Evolutionary conservation across 2,329 filamentous ascomycete genomes (phyloP).

Genomic region (Clonostachys solani): DNA sequence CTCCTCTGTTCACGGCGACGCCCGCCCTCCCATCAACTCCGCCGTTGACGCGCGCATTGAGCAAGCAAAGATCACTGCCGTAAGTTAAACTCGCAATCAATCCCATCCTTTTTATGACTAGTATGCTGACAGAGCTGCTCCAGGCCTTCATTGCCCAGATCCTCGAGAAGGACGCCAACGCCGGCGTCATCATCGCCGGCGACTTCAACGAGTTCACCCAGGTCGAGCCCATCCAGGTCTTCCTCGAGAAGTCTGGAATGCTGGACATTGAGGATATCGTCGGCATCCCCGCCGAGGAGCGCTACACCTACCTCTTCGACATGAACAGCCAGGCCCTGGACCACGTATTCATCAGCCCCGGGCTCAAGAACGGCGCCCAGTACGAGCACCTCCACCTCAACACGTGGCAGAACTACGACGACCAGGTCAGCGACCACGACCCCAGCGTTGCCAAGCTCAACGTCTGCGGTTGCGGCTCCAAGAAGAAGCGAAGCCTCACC

Average conservation of each 20-base stretch:
- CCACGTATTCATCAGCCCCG: constrained; percentile 62
- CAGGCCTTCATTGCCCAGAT: constrained; percentile 53
- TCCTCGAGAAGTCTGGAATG: constrained; percentile 48
- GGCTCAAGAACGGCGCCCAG: constrained; percentile 34
- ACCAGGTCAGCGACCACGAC: constrained; percentile 64
- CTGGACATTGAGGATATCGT: constrained; percentile 58
- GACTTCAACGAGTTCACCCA: constrained; percentile 73
- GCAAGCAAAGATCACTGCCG: constrained; percentile 56
- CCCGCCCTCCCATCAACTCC: constrained; percentile 61
- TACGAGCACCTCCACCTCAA: constrained; percentile 70
- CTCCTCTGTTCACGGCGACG: constrained; percentile 60
- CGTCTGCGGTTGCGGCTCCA: constrained; percentile 39
- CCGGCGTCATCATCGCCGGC: constrained; percentile 56
- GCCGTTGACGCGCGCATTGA: constrained; percentile 50
- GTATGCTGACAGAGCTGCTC: constrained; percentile 4
- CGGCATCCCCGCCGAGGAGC: constrained; percentile 46
- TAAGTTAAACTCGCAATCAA: constrained; percentile 24
- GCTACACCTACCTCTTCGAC: constrained; percentile 69
- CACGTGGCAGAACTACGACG: constrained; percentile 56
- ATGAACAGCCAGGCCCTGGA: constrained; percentile 68
- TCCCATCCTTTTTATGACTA: neutral
- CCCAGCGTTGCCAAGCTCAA: constrained; percentile 61
- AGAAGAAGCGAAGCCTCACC: neutral
- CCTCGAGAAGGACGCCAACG: constrained; percentile 48
- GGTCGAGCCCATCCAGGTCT: constrained; percentile 52